These are phyloP conservation scores for Lachancea lanzarotensis DNA, from an alignment of 805 yeast species.

Conservation along the genomic window DNA sequence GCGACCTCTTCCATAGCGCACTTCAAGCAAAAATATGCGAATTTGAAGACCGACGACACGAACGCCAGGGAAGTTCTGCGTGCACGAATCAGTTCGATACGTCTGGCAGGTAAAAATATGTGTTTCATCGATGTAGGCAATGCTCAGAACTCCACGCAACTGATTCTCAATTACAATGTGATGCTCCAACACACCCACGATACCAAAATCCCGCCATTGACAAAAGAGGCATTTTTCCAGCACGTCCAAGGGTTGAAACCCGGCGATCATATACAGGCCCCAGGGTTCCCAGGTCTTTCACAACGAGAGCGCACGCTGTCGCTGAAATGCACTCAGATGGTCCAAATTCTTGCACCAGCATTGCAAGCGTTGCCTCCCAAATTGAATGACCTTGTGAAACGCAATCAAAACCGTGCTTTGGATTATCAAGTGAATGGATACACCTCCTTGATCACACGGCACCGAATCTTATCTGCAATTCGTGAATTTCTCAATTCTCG, in stretches of 20 bases:
- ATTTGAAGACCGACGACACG: conserved; percentile 5
- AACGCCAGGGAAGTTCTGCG: conserved; percentile 6
- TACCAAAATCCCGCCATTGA: not conserved
- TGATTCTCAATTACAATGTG: conserved; percentile 22
- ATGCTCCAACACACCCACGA: not conserved
- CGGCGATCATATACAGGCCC: conserved; percentile 66
- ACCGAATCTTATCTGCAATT: conserved; percentile 47
- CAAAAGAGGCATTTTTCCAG: conserved; percentile 8
- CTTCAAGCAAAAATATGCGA: conserved; percentile 11
- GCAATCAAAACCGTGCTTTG: conserved; percentile 62
- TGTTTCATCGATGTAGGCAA: conserved; percentile 27
- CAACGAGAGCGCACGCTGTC: conserved; percentile 69
- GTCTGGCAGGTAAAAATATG: conserved; percentile 31
- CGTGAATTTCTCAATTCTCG: conserved; percentile 48
- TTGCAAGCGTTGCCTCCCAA: conserved; percentile 64
- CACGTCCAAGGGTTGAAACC: conserved; percentile 38
- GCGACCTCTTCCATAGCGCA: conserved; percentile 11
- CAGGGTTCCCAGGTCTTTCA: conserved; percentile 71
- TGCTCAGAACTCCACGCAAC: conserved; percentile 15
- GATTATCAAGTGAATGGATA: conserved; percentile 59
- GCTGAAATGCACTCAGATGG: conserved; percentile 46
- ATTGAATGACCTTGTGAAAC: conserved; percentile 46
- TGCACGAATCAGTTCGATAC: conserved; percentile 27
- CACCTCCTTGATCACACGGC: conserved; percentile 44
- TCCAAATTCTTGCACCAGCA: conserved; percentile 58